Base-by-base conservation (phyloP, 305 asterid species). In the Nicotiana rustica region DNA sequence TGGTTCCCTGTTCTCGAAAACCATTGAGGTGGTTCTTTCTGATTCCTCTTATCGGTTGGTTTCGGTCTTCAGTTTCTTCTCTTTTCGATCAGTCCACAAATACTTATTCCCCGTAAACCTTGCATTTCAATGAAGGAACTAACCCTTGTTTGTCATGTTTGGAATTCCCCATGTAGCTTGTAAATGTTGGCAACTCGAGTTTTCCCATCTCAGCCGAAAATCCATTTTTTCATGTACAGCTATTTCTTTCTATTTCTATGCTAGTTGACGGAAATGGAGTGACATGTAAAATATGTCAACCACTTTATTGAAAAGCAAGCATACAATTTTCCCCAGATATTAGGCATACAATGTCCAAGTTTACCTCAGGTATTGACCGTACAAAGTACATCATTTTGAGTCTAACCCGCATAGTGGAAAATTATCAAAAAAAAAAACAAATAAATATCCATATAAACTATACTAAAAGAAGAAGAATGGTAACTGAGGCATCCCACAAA, bases 401-500 rank as follows among this genome's bases (percentile, higher is more conserved):
- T 76, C 25, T 75, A 29, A 67, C 8, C 75, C 21, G 25, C 75
- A 33, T 67, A 33, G 15, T 25, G 65, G 65, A 75, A 47, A 41
- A 41, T 41, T 33, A 0, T 33, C 5, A 25, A 25, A 25, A 0
- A 33, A 33, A 33, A 52, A 13, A 52, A 13, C 59, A 12, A 55
- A 55, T 13, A 14, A 55, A 8, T 8, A 44, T 44, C 52, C 52
- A 9, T 9, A 44, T 8, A 2, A 44, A 44, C 13, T 8, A 8
- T 44, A 44, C 52, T 44, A 9, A 44, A 9, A 44, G 52, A 44
- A 9, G 52, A 44, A 44, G 13, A 44, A 44, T 9, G 52, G 52
- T 9, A 44, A 3, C 52, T 44, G 13, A 44, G 52, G 3, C 52
- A 44, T 44, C 52, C 52, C 17, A 25, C 41, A 65, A 36, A 65